Evolutionary conservation across 148 eudicot genomes (phyloP), one percentile per base, ranked within the genome.

Genomic region (Polygonum maritimum): DNA sequence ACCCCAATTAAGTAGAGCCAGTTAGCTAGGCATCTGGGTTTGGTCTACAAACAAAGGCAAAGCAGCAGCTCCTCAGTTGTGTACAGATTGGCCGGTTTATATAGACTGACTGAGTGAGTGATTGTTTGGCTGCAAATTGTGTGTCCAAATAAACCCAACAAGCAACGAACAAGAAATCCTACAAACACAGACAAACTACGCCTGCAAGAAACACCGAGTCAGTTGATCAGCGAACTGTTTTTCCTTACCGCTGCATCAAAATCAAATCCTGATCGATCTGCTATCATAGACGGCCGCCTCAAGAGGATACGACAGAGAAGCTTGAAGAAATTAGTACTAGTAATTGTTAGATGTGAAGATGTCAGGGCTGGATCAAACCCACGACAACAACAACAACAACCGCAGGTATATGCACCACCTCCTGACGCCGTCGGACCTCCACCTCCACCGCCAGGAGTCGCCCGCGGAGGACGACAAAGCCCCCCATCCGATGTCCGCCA

Each of bases 321-420:
- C 9, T 7, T 45, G 10, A 63, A 22, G 33, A 65, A 65, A 33
- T 31, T 10, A 13, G 49, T 11, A 2, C 2, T 48, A 11, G 49
- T 48, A 11, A 11, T 48, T 48, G 38, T 22, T 40, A 40, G 9
- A 41, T 9, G 31, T 7, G 19, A 10, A 71, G 14, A 71, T 71
- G 74, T 33, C 76, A 73, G 36, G 55, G 52, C 8, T 55, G 47
- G 77, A 75, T 12, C 78, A 62, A 57, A 76, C 10, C 72, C 71
- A 55, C 36, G 31, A 26, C 31, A 26, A 26, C 31, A 26, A 26
- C 31, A 63, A 22, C 52, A 76, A 19, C 69, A 45, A 44, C 52
- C 47, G 19, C 69, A 48, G 78, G 22, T 65, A 62, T 15, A 40
- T 76, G 49, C 78, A 76, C 73, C 78, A 62, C 41, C 73, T 76